Conservation (phyloP, 2,329 filamentous ascomycete species). For the Hypoxylon sp. region DNA sequence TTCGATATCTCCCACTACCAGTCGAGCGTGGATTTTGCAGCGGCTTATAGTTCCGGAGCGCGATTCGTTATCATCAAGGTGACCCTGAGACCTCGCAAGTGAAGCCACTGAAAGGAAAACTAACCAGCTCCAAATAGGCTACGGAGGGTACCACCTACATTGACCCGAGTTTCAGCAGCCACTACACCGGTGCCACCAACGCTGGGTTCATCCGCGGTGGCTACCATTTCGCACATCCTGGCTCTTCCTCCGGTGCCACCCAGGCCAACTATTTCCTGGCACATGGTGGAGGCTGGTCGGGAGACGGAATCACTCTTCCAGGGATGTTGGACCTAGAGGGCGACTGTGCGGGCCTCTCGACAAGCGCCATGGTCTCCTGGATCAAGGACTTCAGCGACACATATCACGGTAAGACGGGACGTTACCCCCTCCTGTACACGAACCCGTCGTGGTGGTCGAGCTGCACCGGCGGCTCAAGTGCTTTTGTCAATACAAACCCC, state of each 20-base stretch:
- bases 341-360: slow-evolving; percentile 63
- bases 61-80: slow-evolving; percentile 64
- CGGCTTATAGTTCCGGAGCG: slow-evolving; percentile 58
- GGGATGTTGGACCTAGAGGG: slow-evolving; percentile 71
- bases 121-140: slow-evolving; percentile 56
- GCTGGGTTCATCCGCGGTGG: slow-evolving; percentile 69
- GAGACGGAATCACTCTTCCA: slow-evolving; percentile 68
- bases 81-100: background rate
- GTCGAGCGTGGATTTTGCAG: slow-evolving; percentile 56
- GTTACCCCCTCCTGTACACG: slow-evolving; percentile 69
- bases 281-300: slow-evolving; percentile 68
- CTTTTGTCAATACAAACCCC: slow-evolving; percentile 63
- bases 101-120: background rate
- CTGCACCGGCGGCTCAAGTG: slow-evolving; percentile 66
- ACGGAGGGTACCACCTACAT: slow-evolving; percentile 66
- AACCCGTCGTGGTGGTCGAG: slow-evolving; percentile 68
- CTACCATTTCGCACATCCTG: slow-evolving; percentile 70
- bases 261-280: slow-evolving; percentile 68
- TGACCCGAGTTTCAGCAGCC: slow-evolving; percentile 62
- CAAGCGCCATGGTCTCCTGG: slow-evolving; percentile 65
- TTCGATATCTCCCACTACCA: slow-evolving; percentile 63
- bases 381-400: slow-evolving; percentile 67
- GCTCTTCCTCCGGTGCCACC: slow-evolving; percentile 59
- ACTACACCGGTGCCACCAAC: slow-evolving; percentile 65
- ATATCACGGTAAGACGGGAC: slow-evolving; percentile 62